Base-by-base conservation (phyloP, 129 eudicot species). In the Logfia minima region DNA sequence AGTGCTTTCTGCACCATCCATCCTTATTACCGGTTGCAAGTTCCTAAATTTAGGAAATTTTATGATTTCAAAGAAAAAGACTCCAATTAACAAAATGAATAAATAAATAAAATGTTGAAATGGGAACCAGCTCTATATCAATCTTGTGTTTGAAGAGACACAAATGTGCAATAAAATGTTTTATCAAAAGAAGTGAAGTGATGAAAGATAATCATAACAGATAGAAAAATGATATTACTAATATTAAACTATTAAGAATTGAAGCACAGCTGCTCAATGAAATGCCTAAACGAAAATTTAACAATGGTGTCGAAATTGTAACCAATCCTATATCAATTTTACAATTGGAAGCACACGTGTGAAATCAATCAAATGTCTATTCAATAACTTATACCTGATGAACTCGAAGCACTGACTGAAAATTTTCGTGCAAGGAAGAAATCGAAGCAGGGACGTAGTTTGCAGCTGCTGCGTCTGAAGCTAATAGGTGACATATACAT, bases 221-320 rank as follows among this genome's bases (percentile, higher is more conserved):
- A 63, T 35, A 16, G 10, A 19, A 65, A 35, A 32, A 41, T 70
- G 3, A 45, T 9, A 43, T 14, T 28, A 43, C 22, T 35, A 43
- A 2, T 43, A 43, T 43, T 43, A 3, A 10, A 43, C 51, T 43
- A 43, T 3, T 43, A 11, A 11, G 11, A 22, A 62, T 34, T 59
- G 60, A 41, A 75, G 69, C 76, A 61, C 1, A 69, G 31, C 4
- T 58, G 80, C 31, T 75, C 13, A 76, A 70, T 68, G 81, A 81
- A 81, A 75, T 75, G 80, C 66, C 72, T 67, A 60, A 2, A 70
- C 14, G 71, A 66, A 61, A 26, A 28, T 8, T 13, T 22, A 62
- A 62, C 68, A 23, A 24, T 14, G 26, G 26, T 21, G 11, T 13
- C 3, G n/a, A 62, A 28, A 10, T 48, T 48, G 16, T 48, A 48